A percentile compares a stretch with the other conserved stretches of the same genome.
These are phyloP conservation scores for Ophiostoma pallidulum DNA, from an alignment of 2,329 filamentous ascomycete genomes.

Conservation along the genomic window DNA sequence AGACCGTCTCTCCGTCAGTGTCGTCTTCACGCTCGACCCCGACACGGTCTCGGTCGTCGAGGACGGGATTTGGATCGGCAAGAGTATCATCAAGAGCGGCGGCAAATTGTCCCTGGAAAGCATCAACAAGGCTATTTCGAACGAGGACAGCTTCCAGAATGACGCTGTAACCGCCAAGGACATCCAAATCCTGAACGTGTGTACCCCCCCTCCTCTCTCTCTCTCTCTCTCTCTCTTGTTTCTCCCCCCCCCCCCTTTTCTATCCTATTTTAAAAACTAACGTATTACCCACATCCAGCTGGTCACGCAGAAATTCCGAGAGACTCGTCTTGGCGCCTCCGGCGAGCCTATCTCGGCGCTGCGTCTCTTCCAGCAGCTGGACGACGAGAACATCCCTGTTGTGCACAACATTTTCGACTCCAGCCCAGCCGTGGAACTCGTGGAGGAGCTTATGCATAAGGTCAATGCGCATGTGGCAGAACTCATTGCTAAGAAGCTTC, in stretches of 20 bases:
- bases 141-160: constrained; percentile 52
- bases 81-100: constrained; percentile 83
- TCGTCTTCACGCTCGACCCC: constrained; percentile 84
- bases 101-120: constrained; percentile 79
- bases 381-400: constrained; percentile 96
- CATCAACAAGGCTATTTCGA: constrained; percentile 71
- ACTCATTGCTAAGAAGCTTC: constrained; percentile 66
- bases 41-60: constrained; percentile 70
- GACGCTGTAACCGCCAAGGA: constrained; percentile 61
- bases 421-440: constrained; percentile 78
- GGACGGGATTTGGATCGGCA: constrained; percentile 87
- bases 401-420: constrained; percentile 95
- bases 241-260: not conserved
- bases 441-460: constrained; percentile 92
- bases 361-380: constrained; percentile 82
- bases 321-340: constrained; percentile 73
- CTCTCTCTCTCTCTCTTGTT: constrained; percentile 18
- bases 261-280: constrained; percentile 12
- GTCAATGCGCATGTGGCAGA: constrained; percentile 84
- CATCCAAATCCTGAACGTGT: constrained; percentile 67
- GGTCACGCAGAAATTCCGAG: constrained; percentile 82
- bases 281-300: no score
- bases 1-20: constrained; percentile 82
- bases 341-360: constrained; percentile 74
- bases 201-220: no score